Base-by-base conservation (phyloP, 441 rosid genomes). In the Pelargonium fulgidum region DNA sequence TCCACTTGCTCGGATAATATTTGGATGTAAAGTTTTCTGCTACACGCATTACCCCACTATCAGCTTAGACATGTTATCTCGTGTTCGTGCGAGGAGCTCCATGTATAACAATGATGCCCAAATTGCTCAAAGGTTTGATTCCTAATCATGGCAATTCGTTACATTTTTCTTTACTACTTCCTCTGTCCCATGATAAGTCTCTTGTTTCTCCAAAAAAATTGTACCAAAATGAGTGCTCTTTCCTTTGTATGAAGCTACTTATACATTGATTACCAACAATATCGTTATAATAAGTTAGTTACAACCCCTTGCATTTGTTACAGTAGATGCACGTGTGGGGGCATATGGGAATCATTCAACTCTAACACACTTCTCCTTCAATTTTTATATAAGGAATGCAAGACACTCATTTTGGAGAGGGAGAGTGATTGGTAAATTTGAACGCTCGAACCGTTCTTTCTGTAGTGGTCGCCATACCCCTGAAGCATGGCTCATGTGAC, bases 21-120 rank as follows among this genome's bases (percentile, higher is more conserved):
- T 91, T 79, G 98, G 98, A 24, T 91, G 98, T 80, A 88, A 83
- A 81, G 96, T 93, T 78, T 76, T 91, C 70, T 93, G 97, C 76
- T 91, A 91, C 65, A 88, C 95, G 2, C 98, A 91, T 83, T 93
- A 93, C 67, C 98, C 97, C 78, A 93, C 97, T 2, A 91, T 93
- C 68, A 91, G 96, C 72, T 73, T 83, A 70, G 98, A 93, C 71
- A 91, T 93, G 97, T 75, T 93, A 64, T 89, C 92, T 70, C 93
- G 97, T 68, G 97, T 93, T 68, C 88, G 83, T 65, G 78, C 78
- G 14, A 77, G 85, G 13, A 87, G 78, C 72, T 86, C 92, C 1
- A 87, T 82, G 93, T 93, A 93, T 81, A 93, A 93, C 70, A 91
- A 93, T 42, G 79, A 88, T 54, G 80, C 88, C 64, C 77, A 79